phyloP scores from a whole-genome alignment of 371 early-diverging fungal species.

The Sporodiniella umbellata region DNA sequence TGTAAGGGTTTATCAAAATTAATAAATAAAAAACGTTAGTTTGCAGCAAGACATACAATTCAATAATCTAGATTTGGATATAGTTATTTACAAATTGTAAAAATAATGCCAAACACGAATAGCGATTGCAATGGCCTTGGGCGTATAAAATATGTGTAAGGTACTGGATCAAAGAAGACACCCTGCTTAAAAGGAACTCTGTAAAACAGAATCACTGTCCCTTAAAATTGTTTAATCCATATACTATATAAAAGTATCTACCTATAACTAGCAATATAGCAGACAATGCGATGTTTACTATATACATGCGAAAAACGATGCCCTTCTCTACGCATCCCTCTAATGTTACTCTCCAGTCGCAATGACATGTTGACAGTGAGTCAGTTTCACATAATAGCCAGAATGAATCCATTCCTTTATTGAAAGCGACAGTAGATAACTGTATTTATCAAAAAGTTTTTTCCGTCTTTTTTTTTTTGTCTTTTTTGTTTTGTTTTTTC shows the following conservation, averaged over 20 bases:
- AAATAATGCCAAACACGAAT: conserved; percentile 27
- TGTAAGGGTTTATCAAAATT: conserved; percentile 4
- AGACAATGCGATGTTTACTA: conserved; percentile 21
- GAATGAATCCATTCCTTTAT: conserved; percentile 9
- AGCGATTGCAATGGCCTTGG: conserved; percentile 40
- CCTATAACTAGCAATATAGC: conserved; percentile 19
- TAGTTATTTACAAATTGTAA: conserved; percentile 30
- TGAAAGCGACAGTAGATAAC: conserved; percentile 1
- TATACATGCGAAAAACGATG: conserved; percentile 22
- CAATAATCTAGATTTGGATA: too few species aligned
- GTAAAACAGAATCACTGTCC: conserved; percentile 13
- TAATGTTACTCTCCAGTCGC: conserved; percentile 35
- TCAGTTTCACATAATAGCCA: conserved; percentile 31
- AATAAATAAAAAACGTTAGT: neutral
- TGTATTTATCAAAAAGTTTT: too few species aligned
- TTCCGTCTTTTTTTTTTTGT: too few species aligned
- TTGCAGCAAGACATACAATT: conserved; percentile 3
- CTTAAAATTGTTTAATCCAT: conserved; percentile 1
- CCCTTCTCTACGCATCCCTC: conserved; percentile 21
- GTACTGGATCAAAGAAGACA: conserved; percentile 18
- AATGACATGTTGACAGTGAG: conserved; percentile 18
- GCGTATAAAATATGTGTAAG: conserved; percentile 20
- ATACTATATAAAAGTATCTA: conserved; percentile 7
- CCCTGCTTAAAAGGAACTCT: conserved; percentile 18
- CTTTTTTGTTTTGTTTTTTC: too few species aligned